phyloP scores from a whole-genome alignment of 495 filamentous ascomycete genomes.

The Penicillium egyptiacum region DNA sequence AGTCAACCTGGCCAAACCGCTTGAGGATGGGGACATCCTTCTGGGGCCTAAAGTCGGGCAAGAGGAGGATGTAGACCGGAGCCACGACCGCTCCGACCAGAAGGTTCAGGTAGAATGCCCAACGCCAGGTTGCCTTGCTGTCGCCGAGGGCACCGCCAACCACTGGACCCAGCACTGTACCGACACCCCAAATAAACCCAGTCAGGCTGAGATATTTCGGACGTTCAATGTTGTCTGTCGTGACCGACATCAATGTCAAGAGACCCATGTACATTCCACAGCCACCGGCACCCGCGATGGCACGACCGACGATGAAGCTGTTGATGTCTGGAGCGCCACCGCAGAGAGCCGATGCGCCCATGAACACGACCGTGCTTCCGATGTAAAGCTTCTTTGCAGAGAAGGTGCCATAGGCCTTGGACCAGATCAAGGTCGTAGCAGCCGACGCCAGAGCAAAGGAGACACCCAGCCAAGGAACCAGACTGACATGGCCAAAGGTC shows the following conservation, averaged over 20 bases:
- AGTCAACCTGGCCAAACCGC: constrained; percentile 42
- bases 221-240: constrained; percentile 33
- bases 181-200: constrained; percentile 50
- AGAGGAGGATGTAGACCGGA: constrained; percentile 57
- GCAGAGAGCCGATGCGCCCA: constrained; percentile 53
- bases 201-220: constrained; percentile 37
- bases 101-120: constrained; percentile 76
- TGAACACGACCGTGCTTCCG: constrained; percentile 49
- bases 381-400: constrained; percentile 57
- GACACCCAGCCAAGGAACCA: constrained; percentile 57
- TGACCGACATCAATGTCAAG: constrained; percentile 33
- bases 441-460: constrained; percentile 52
- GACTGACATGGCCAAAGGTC: constrained; percentile 49
- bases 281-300: constrained; percentile 39
- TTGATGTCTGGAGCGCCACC: constrained; percentile 54
- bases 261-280: constrained; percentile 40
- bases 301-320: constrained; percentile 55
- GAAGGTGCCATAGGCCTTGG: constrained; percentile 51
- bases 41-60: constrained; percentile 51
- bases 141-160: constrained; percentile 64
- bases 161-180: constrained; percentile 56
- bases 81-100: constrained; percentile 51
- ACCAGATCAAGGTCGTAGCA: constrained; percentile 46
- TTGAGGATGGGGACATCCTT: constrained; percentile 33
- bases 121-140: constrained; percentile 53